A percentile compares a stretch with the other conserved stretches of the same genome.
These are phyloP conservation scores for Arabidopsis arenosa DNA, from an alignment of 345 rosid genomes.

Conservation along the genomic window DNA sequence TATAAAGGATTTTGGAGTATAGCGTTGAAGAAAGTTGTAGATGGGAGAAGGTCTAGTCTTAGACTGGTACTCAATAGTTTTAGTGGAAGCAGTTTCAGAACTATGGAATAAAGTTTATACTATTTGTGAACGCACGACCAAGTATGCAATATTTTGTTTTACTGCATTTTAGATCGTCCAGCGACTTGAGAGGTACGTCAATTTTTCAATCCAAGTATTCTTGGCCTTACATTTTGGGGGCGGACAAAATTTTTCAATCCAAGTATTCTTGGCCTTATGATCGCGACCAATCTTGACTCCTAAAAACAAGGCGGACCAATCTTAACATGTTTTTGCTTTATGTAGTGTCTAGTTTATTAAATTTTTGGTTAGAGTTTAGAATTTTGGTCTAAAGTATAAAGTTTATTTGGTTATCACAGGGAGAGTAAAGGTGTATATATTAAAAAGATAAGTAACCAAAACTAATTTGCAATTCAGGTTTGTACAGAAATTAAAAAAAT, in stretches of 20 bases:
- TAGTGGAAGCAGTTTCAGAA: constrained; percentile 38
- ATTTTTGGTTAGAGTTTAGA: no score
- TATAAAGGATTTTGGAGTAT: constrained; percentile 31
- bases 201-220: background rate
- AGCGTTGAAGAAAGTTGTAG: constrained; percentile 35
- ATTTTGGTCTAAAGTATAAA: no score
- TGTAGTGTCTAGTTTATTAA: no score
- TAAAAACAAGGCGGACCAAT: no score
- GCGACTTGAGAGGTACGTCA: constrained; percentile 7
- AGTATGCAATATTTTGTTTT: constrained; percentile 15
- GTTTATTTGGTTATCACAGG: no score
- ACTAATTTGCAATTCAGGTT: background rate
- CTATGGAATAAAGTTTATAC: constrained; percentile 34
- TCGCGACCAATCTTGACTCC: constrained; percentile 26
- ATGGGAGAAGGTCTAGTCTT: constrained; percentile 39
- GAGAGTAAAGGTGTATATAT: no score
- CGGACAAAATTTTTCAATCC: background rate
- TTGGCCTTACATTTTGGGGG: constrained; percentile 17
- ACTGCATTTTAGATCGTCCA: constrained; percentile 23
- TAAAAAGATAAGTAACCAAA: background rate
- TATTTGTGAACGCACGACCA: constrained; percentile 39
- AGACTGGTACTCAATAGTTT: constrained; percentile 40
- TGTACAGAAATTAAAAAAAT: background rate
- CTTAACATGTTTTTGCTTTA: no score
- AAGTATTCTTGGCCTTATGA: no score